A percentile compares a stretch with the other conserved stretches of the same genome.
These are phyloP conservation scores for Blastomyces parvus DNA, from an alignment of 2,329 filamentous ascomycete species.

Conservation along the genomic window DNA sequence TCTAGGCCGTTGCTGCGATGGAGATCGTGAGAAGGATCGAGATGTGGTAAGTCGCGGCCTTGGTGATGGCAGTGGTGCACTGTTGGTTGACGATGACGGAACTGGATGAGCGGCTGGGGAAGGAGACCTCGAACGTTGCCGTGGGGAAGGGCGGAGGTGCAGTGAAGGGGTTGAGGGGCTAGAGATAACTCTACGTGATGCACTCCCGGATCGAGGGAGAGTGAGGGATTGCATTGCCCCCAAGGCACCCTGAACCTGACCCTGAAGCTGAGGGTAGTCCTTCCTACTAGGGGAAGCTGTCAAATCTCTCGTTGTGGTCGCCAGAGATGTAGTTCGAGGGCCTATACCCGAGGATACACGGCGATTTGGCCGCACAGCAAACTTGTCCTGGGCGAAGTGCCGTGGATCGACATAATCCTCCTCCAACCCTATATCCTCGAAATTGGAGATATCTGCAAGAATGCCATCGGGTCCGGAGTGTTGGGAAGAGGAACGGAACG, in stretches of 20 bases:
- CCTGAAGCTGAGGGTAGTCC: conserved; percentile 19
- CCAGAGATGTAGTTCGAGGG: conserved; percentile 15
- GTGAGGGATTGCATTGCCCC: conserved; percentile 19
- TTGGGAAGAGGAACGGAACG: conserved; percentile 68
- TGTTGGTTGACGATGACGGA: conserved; percentile 20
- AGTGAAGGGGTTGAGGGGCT: conserved; percentile 19
- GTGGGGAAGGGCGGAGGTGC: conserved; percentile 16
- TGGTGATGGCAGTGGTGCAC: conserved; percentile 19
- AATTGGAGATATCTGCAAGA: conserved; percentile 66
- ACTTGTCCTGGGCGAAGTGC: conserved; percentile 5
- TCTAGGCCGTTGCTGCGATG: conserved; percentile 36
- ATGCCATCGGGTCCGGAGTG: conserved; percentile 58
- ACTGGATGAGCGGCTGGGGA: conserved; percentile 20
- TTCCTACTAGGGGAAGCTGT: conserved; percentile 21
- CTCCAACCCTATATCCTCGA: conserved; percentile 86
- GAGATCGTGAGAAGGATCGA: conserved; percentile 25
- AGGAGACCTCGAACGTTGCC: conserved; percentile 12
- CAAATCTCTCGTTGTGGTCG: conserved; percentile 27
- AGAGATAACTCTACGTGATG: conserved; percentile 10
- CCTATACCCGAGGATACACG: not conserved
- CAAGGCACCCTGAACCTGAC: conserved; percentile 22
- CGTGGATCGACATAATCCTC: conserved; percentile 45
- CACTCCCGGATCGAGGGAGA: conserved; percentile 20
- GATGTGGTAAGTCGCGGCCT: conserved; percentile 10
- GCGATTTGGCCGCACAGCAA: not conserved